phyloP scores from a whole-genome alignment of 73 alveolate genomes.

The Symbiodinium natans region DNA sequence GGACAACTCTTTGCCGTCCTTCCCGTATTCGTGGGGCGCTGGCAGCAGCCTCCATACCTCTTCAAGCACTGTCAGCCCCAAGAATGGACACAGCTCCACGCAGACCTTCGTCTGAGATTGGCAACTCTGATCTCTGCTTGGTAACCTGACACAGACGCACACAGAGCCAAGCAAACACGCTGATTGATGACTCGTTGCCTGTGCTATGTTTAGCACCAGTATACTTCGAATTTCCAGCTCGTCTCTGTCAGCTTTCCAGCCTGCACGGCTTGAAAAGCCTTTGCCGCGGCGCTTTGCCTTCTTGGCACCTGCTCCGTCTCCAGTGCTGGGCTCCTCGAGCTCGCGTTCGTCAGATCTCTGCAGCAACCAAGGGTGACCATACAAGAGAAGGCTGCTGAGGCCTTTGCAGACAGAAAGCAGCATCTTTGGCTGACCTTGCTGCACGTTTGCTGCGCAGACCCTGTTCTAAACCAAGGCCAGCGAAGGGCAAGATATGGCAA shows the following conservation, averaged over 20 bases:
- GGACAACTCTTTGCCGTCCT: background rate
- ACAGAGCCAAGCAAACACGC: too few species aligned
- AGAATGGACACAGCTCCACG: too few species aligned
- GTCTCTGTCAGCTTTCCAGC: too few species aligned
- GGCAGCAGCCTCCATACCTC: background rate
- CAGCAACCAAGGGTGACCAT: background rate
- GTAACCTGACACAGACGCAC: background rate
- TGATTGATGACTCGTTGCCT: too few species aligned
- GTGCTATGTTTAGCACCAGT: too few species aligned
- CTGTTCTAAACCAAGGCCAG: too few species aligned
- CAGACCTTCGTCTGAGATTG: background rate
- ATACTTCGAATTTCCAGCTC: too few species aligned
- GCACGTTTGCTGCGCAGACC: too few species aligned
- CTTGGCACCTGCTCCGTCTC: background rate
- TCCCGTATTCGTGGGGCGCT: background rate
- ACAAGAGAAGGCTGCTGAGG: background rate
- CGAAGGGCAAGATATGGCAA: background rate
- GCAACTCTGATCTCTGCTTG: background rate
- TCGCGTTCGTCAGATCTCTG: background rate
- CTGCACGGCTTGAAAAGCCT: background rate
- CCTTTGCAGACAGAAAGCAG: background rate
- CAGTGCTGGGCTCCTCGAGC: too few species aligned
- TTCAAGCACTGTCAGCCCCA: background rate
- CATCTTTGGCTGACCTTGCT: background rate
- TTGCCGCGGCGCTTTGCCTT: background rate